Evolutionary conservation across 2,329 filamentous ascomycete species (phyloP), one percentile per base, ranked within the genome.

Genomic region (Colletotrichum sp.): DNA sequence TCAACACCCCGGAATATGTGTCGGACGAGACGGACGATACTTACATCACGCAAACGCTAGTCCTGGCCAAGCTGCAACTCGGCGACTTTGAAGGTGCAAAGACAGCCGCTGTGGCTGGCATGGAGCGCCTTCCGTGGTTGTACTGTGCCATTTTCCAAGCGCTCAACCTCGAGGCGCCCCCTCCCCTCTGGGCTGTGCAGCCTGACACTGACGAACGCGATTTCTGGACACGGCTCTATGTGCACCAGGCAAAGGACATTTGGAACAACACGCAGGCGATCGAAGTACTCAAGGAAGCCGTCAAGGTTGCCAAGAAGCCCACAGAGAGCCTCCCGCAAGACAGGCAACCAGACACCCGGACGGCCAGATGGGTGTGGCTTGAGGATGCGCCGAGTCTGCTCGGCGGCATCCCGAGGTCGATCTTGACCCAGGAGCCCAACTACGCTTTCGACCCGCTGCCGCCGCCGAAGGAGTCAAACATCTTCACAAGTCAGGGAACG

Each of bases 361-460:
- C 95, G 71, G 95, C 94, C 4, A 90, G 96, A 59, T 95, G 98
- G 81, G 91, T 95, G 26, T 93, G 96, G 75, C 89, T 98, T 10
- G 94, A 95, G 34, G 95, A 96, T 78, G 92, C 93, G 5, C 94
- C 93, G 1, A 86, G 89, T 2, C 89, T 98, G 26, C 93, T 96
- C 79, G 89, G 91, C 0, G 87, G 94, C 52, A 89, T 97, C 8
- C 95, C 96, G 1, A 88, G 89, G 2, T 85, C 87, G 10, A 90
- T 95, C 79, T 92, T 95, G 13, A 88, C 90, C 21, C 87, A 89
- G 39, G 88, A 92, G 63, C 92, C 93, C 4, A 96, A 92, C 79
- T 92, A 94, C 77, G 92, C 95, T 21, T 97, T 95, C 26, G 96
- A 98, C 81, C 95, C 95, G 2, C 86, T 98, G 16, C 95, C 96